Conservation (phyloP, 129 eudicot genomes). For the Smallanthus sonchifolius region DNA sequence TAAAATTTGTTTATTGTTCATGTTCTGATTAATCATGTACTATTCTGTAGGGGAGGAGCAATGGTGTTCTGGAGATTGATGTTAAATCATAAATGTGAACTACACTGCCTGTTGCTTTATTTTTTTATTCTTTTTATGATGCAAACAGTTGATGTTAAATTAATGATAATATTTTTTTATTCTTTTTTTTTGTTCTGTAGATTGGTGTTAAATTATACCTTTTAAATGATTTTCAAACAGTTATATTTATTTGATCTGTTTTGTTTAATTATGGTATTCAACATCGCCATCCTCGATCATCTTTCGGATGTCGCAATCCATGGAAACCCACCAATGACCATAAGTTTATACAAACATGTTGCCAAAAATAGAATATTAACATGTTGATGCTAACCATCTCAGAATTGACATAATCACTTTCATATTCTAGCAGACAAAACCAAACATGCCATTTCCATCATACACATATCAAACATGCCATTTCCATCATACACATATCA, state of each 20-base stretch:
- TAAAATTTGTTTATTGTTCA: not conserved
- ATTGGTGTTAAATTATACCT: not conserved
- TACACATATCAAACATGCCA: not conserved
- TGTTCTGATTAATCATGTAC: not conserved
- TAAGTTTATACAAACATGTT: not conserved
- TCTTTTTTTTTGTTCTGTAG: too few species aligned
- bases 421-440: too few species aligned
- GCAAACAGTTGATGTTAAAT: not conserved
- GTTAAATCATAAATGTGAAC: not conserved
- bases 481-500: not conserved
- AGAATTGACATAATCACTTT: too few species aligned
- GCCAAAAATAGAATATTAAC: not conserved
- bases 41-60: conserved; percentile 28
- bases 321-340: not conserved
- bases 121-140: not conserved
- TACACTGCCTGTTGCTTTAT: not conserved
- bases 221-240: not conserved
- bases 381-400: not conserved
- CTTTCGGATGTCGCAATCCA: too few species aligned
- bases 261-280: not conserved
- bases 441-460: not conserved
- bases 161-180: too few species aligned
- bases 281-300: too few species aligned
- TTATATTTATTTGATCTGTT: not conserved
- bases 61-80: conserved; percentile 28